Base-by-base conservation (phyloP, 192 early-diverging fungal genomes). In the Pilobolus umbonatus region DNA sequence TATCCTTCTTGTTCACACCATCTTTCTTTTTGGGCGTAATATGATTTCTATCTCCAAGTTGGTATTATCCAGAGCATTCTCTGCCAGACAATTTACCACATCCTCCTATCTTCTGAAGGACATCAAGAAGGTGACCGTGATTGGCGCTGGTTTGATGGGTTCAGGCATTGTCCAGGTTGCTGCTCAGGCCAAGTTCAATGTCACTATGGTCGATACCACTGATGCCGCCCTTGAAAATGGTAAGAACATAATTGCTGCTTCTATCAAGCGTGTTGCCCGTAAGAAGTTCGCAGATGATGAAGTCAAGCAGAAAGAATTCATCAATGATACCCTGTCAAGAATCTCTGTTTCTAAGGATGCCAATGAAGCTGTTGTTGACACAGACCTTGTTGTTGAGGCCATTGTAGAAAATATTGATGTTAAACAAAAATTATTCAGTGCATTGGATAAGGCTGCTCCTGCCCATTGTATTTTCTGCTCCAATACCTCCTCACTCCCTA, bases 401-500 rank as follows among this genome's bases (percentile, higher is more conserved):
- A 91, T 96, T 68, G 91, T 98, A 0, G 95, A 98, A 74, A 95
- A 98, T 75, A 72, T 98, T 46, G 72, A 80, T 51, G 79, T 83
- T 30, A 98, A 98, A 82, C 90, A 88, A 59, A 75, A 80, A 35
- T 70, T 96, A 47, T 98, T 98, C 67, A 64, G 68, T 15, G 60
- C 61, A 28, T 71, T 94, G 22, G 93, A 93, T 70, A 67, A 73
- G 39, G 81, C 74, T 12, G 89, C 93, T 1, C 89, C 91, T 4
- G 54, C 70, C 31, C 60, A 75, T 39, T 73, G 90, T 36, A 86
- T 98, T 12, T 91, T 98, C 65, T 84, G 85, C 38, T 91, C 89
- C 57, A 98, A 96, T 83, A 98, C 95, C 7, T 93, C 90, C 14
- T 94, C 92, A 5, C 69, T 98, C 42, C 88, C 90, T 11, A 93